Evolutionary conservation across 2,329 filamentous ascomycete genomes (phyloP).

Genomic region (Pseudogymnoascus sp.): DNA sequence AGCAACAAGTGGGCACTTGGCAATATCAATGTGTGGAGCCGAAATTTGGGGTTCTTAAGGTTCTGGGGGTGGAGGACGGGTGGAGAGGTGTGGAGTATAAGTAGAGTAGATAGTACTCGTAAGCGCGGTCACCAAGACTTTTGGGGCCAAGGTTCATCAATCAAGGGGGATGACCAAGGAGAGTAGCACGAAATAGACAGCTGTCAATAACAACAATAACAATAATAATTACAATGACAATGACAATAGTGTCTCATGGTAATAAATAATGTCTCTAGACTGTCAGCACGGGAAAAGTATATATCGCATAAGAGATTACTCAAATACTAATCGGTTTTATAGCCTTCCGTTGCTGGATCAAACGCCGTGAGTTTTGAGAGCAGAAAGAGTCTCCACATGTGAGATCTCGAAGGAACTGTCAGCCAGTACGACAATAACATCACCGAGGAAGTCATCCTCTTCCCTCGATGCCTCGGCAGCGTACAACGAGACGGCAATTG

Average conservation of each 20-base stretch:
- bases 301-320: background rate
- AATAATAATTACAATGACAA: background rate
- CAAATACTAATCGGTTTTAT: background rate
- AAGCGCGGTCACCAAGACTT: background rate
- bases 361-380: background rate
- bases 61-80: background rate
- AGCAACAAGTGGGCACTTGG: conserved; percentile 1
- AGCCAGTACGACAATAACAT: background rate
- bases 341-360: background rate
- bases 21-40: background rate
- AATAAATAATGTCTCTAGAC: background rate
- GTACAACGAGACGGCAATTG: background rate
- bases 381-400: background rate
- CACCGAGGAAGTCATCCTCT: too few relatives aligned
- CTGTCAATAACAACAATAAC: background rate
- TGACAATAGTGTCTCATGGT: background rate
- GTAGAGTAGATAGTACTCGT: background rate
- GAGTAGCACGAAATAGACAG: background rate
- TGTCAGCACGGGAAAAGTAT: background rate
- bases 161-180: background rate
- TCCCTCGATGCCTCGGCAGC: background rate
- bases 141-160: background rate
- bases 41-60: conserved; percentile 6
- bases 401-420: background rate
- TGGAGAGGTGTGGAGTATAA: conserved; percentile 1